Conservation (phyloP, 768 basidiomycete genomes). For the Lentinula aciculospora region DNA sequence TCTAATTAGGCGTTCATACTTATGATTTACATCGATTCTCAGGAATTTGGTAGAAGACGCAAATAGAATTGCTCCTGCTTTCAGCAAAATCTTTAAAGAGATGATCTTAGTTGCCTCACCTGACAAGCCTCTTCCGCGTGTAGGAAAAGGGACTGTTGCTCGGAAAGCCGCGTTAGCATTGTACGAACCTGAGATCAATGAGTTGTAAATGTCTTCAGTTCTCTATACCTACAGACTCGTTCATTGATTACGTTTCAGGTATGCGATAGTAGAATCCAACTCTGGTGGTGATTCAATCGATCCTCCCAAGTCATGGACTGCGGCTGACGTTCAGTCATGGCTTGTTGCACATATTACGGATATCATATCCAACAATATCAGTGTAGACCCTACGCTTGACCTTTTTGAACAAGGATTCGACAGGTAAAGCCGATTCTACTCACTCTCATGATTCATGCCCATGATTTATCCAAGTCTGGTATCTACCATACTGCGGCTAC, state of each 20-base stretch:
- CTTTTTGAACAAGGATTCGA: conserved; percentile 6
- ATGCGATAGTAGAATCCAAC: neutral
- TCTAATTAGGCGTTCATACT: neutral
- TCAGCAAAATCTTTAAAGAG: conserved; percentile 46
- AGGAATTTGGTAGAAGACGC: conserved; percentile 39
- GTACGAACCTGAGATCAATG: conserved; percentile 42
- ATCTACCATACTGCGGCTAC: conserved; percentile 1
- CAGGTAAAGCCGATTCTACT: neutral
- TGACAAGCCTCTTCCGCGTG: conserved; percentile 34
- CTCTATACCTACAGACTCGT: no score
- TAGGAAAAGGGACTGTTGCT: conserved; percentile 43
- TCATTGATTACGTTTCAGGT: neutral
- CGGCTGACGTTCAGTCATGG: neutral
- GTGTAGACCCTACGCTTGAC: neutral
- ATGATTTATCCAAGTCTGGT: neutral
- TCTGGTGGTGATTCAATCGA: conserved; percentile 3
- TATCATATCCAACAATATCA: neutral
- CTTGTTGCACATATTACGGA: neutral
- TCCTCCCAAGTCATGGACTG: neutral
- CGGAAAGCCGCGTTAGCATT: conserved; percentile 35
- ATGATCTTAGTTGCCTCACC: conserved; percentile 39
- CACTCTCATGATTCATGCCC: neutral
- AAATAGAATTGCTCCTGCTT: conserved; percentile 36
- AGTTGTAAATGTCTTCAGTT: conserved; percentile 25
- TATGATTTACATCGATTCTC: neutral